Evolutionary conservation across 2,329 filamentous ascomycete genomes (phyloP).

Genomic region (Cladorrhinum sp.): DNA sequence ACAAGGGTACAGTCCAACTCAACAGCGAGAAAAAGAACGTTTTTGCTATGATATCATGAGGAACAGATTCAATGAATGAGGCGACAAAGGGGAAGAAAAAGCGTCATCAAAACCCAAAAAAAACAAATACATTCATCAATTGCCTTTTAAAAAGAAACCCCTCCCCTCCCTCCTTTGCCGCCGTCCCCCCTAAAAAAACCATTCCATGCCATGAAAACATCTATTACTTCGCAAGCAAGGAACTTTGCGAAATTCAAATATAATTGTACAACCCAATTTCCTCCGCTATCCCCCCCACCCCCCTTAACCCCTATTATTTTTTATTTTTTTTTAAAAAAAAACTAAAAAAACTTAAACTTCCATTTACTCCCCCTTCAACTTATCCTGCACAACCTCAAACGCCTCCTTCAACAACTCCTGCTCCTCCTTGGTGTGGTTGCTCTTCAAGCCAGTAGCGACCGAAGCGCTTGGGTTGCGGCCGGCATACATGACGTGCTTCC

Average conservation of each 20-base stretch:
- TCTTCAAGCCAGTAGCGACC: slow-evolving; percentile 90
- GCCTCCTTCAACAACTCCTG: slow-evolving; percentile 70
- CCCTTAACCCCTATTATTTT: no score
- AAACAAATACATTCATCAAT: neutral
- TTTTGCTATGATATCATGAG: no score
- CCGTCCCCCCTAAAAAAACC: neutral
- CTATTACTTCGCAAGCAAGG: neutral
- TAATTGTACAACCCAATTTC: neutral
- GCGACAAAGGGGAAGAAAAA: neutral
- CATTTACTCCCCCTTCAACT: slow-evolving; percentile 65
- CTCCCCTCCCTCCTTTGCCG: neutral
- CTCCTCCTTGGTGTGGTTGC: slow-evolving; percentile 87
- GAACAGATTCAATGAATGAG: neutral
- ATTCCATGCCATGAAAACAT: neutral
- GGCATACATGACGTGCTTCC: slow-evolving; percentile 95
- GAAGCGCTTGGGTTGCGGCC: slow-evolving; percentile 90
- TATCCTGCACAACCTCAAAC: slow-evolving; percentile 63
- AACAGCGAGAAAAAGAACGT: neutral
- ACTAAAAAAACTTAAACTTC: no score
- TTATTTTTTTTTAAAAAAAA: no score
- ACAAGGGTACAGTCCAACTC: no score
- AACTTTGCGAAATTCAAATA: neutral
- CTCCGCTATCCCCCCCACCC: neutral
- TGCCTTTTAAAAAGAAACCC: neutral
- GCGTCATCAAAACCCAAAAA: neutral